phyloP scores from a whole-genome alignment of 2,329 filamentous ascomycete genomes.

The Apiospora pterosperma region DNA sequence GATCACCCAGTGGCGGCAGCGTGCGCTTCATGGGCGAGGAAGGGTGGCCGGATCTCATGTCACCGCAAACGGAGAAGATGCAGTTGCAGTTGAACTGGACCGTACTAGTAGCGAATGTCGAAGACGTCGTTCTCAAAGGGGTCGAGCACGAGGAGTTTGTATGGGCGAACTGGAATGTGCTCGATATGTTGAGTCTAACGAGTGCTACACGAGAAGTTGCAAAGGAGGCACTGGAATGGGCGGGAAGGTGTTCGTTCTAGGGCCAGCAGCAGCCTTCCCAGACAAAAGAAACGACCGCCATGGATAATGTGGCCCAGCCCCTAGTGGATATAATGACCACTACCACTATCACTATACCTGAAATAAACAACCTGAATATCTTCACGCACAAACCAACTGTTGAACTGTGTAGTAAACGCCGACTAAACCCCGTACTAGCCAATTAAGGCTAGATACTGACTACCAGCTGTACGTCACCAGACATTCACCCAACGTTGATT shows the following conservation, averaged over 20 bases:
- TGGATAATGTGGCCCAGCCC: not conserved
- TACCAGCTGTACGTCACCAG: not conserved
- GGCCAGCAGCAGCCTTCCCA: not conserved
- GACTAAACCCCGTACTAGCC: too few relatives aligned
- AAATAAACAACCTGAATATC: too few relatives aligned
- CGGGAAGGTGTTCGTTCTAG: conserved; percentile 18
- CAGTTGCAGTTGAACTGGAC: conserved; percentile 23
- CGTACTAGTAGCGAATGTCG: conserved; percentile 22
- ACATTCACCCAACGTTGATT: not conserved
- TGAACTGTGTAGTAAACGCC: too few relatives aligned
- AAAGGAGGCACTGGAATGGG: conserved; percentile 22
- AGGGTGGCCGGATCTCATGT: not conserved
- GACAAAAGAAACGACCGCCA: not conserved
- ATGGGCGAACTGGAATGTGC: conserved; percentile 19
- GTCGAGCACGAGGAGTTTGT: conserved; percentile 27
- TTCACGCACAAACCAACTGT: too few relatives aligned
- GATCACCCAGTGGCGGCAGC: not conserved
- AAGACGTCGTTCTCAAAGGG: conserved; percentile 24
- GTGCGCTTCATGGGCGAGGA: not conserved
- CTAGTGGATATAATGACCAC: not conserved
- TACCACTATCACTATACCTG: too few relatives aligned
- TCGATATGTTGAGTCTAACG: conserved; percentile 14
- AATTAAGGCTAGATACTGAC: too few relatives aligned
- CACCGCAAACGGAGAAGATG: not conserved
- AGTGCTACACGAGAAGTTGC: conserved; percentile 17